Conservation (phyloP, 2,329 filamentous ascomycete genomes). For the Neonectria faginata region DNA sequence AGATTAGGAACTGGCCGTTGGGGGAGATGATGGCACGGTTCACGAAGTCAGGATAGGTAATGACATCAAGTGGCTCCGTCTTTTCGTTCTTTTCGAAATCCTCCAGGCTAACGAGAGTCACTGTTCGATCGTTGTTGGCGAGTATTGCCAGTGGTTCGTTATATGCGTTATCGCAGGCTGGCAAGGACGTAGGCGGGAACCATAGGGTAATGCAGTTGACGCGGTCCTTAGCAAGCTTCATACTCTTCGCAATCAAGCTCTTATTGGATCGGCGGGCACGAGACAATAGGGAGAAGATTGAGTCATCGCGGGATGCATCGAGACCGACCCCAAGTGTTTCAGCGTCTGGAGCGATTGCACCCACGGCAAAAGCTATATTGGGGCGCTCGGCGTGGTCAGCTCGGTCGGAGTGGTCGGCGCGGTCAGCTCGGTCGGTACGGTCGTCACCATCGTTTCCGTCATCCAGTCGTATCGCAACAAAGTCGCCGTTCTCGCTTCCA, state of each 20-base stretch:
- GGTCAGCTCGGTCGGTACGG: slow-evolving; percentile 42
- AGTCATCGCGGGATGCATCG: slow-evolving; percentile 50
- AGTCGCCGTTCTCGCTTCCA: slow-evolving; percentile 89
- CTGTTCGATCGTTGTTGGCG: slow-evolving; percentile 91
- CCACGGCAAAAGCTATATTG: slow-evolving; percentile 39
- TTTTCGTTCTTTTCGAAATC: slow-evolving; percentile 62
- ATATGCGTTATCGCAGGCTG: slow-evolving; percentile 56
- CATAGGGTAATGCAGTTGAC: slow-evolving; percentile 76
- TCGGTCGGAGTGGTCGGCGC: slow-evolving; percentile 42
- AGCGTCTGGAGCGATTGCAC: slow-evolving; percentile 46
- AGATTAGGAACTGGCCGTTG: slow-evolving; percentile 81
- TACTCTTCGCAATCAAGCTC: slow-evolving; percentile 61
- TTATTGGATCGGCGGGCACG: slow-evolving; percentile 57
- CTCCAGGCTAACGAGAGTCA: slow-evolving; percentile 83
- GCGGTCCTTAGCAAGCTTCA: slow-evolving; percentile 68
- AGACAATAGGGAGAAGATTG: slow-evolving; percentile 52
- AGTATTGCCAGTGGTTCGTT: slow-evolving; percentile 73
- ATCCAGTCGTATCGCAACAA: slow-evolving; percentile 78
- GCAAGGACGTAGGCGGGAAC: slow-evolving; percentile 59
- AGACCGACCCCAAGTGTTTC: slow-evolving; percentile 47
- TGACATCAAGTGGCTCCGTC: slow-evolving; percentile 72
- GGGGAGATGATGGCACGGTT: slow-evolving; percentile 96
- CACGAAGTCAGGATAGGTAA: slow-evolving; percentile 85
- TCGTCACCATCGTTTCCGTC: slow-evolving; percentile 50
- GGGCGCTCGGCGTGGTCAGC: background rate